These are phyloP conservation scores for Xerocomellus amylosporus DNA, from an alignment of 768 basidiomycete species.

Conservation along the genomic window DNA sequence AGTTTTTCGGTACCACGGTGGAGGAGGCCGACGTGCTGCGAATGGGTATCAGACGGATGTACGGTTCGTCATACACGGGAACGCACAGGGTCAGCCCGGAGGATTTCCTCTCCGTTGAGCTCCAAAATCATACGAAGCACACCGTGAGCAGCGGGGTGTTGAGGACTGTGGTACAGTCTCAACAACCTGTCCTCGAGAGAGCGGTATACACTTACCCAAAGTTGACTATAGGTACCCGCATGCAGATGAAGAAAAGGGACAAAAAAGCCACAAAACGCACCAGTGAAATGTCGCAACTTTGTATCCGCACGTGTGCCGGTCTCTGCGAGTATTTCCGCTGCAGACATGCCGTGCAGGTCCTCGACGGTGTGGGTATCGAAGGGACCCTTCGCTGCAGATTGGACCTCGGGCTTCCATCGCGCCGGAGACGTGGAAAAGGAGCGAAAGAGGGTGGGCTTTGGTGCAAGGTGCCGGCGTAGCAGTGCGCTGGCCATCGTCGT, in stretches of 20 bases:
- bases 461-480: constrained; percentile 55
- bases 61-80: neutral
- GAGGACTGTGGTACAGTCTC: constrained; percentile 44
- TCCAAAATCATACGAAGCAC: constrained; percentile 97
- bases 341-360: constrained; percentile 78
- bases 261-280: constrained; percentile 40
- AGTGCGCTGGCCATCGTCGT: constrained; percentile 62
- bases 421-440: constrained; percentile 25
- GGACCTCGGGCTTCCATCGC: constrained; percentile 21
- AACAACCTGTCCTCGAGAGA: neutral
- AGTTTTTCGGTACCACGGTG: constrained; percentile 98
- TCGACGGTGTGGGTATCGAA: constrained; percentile 76
- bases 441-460: constrained; percentile 29
- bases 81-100: constrained; percentile 78
- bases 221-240: constrained; percentile 61
- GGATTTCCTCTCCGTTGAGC: constrained; percentile 94
- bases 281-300: constrained; percentile 91
- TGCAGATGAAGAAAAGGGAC: constrained; percentile 6
- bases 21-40: constrained; percentile 87
- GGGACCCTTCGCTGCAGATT: constrained; percentile 41
- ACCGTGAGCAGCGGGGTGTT: constrained; percentile 98
- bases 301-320: constrained; percentile 67
- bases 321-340: constrained; percentile 78
- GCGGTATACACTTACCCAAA: constrained; percentile 59
- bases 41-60: constrained; percentile 7